phyloP scores from a whole-genome alignment of 2,329 filamentous ascomycete species.

The Pseudogymnoascus sp. region DNA sequence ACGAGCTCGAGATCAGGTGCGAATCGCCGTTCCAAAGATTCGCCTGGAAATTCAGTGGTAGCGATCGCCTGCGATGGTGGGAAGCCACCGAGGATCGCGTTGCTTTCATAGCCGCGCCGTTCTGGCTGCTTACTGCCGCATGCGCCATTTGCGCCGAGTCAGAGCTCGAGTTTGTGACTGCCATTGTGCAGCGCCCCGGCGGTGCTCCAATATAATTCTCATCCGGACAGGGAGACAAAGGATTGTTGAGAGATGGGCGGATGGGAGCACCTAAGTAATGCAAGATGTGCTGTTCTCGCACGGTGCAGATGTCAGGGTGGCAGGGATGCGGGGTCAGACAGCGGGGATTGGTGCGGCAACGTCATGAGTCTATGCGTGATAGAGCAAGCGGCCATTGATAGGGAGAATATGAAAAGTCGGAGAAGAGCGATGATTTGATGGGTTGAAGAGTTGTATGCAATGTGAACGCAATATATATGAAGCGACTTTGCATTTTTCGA shows the following conservation, averaged over 20 bases:
- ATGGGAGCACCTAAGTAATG: slow-evolving; percentile 8
- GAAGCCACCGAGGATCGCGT: slow-evolving; percentile 7
- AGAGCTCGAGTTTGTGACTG: slow-evolving; percentile 8
- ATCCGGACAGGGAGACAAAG: slow-evolving; percentile 7
- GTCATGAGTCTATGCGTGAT: not conserved
- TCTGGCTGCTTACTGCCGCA: not conserved
- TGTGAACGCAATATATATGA: not conserved
- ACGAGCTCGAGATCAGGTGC: not conserved
- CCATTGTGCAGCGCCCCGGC: slow-evolving; percentile 7
- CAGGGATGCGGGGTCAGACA: slow-evolving; percentile 5
- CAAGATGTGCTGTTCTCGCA: slow-evolving; percentile 9
- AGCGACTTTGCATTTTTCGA: not conserved
- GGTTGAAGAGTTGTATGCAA: not conserved
- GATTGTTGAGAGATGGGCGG: slow-evolving; percentile 7
- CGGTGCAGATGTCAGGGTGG: slow-evolving; percentile 3
- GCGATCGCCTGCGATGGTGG: slow-evolving; percentile 4
- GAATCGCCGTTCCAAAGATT: not conserved
- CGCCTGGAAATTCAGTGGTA: slow-evolving; percentile 4
- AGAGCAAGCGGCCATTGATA: slow-evolving; percentile 2
- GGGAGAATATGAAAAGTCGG: slow-evolving; percentile 3
- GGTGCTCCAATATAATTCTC: slow-evolving; percentile 9
- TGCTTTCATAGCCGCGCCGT: slow-evolving; percentile 7
- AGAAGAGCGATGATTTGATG: not conserved
- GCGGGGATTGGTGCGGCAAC: slow-evolving; percentile 6
- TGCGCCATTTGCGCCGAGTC: slow-evolving; percentile 10